Evolutionary conservation across 148 eudicot genomes (phyloP).

Genomic region (Drosera capensis): DNA sequence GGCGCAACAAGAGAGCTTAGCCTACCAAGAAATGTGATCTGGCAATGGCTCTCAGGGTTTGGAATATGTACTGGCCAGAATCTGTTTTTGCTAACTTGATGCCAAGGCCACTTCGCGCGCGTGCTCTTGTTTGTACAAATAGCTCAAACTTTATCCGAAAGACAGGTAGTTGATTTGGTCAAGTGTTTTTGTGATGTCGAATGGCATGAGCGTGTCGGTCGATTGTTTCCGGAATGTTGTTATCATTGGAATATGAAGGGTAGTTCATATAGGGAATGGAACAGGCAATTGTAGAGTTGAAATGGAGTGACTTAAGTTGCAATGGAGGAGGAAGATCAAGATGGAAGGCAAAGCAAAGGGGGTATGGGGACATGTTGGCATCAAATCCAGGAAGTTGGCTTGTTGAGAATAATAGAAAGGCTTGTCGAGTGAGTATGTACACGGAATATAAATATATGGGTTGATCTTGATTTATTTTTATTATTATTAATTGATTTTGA

Average conservation of each 20-base stretch:
- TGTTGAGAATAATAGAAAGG: too few relatives aligned
- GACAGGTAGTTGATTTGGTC: neutral
- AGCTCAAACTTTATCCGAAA: neutral
- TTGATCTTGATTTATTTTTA: too few relatives aligned
- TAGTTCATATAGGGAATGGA: too few relatives aligned
- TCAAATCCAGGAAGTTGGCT: too few relatives aligned
- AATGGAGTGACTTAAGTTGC: conserved; percentile 33
- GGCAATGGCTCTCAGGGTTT: conserved; percentile 19
- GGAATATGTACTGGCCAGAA: too few relatives aligned
- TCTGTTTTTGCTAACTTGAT: neutral
- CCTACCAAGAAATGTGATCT: conserved; percentile 9
- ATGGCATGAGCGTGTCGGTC: neutral
- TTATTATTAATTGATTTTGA: too few relatives aligned
- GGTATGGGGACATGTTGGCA: neutral
- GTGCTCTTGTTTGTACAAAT: too few relatives aligned
- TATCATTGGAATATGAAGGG: neutral
- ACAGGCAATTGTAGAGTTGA: too few relatives aligned
- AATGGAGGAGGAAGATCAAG: conserved; percentile 12
- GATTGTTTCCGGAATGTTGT: conserved; percentile 9
- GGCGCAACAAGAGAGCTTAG: conserved; percentile 9
- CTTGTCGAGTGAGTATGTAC: too few relatives aligned
- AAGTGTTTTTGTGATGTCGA: neutral
- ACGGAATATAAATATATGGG: too few relatives aligned
- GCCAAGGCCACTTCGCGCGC: too few relatives aligned
- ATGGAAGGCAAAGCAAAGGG: conserved; percentile 8